Evolutionary conservation across 2,329 filamentous ascomycete species (phyloP).

Genomic region (Botryosphaeria dothidea): DNA sequence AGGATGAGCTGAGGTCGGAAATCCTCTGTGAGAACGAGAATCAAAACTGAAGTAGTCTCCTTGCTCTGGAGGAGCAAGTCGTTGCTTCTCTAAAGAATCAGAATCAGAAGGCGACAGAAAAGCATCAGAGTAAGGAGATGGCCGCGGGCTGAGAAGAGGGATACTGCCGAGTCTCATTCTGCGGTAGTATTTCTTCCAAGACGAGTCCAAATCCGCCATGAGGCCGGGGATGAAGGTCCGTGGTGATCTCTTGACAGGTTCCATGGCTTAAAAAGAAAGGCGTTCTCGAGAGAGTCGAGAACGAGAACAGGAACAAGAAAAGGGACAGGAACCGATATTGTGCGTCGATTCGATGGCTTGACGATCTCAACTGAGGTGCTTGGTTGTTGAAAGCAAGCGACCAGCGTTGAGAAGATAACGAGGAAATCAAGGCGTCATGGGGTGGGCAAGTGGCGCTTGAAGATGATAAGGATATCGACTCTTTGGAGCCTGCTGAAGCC

Average conservation of each 20-base stretch:
- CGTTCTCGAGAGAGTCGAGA: neutral
- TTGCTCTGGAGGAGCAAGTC: neutral
- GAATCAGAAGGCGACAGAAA: neutral
- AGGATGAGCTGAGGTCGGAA: neutral
- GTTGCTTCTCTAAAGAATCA: neutral
- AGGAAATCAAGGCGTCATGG: neutral
- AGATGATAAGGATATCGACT: constrained; percentile 20
- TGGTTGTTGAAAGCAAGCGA: neutral
- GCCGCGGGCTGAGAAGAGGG: neutral
- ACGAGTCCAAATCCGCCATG: neutral
- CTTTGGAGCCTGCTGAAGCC: constrained; percentile 19
- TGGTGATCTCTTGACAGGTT: neutral
- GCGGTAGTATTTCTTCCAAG: constrained; percentile 8
- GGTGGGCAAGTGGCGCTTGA: no score
- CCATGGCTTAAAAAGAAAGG: neutral
- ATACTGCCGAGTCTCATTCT: neutral
- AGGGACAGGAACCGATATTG: neutral
- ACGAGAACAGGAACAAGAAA: neutral
- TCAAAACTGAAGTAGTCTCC: neutral
- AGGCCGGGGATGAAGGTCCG: constrained; percentile 1
- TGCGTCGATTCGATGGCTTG: neutral
- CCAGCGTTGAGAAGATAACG: neutral
- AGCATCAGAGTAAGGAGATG: neutral
- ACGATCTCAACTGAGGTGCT: neutral
- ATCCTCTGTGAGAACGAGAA: neutral